Base-by-base conservation (phyloP, 176 grass and related monocot genomes). In the Oryza brachyantha region DNA sequence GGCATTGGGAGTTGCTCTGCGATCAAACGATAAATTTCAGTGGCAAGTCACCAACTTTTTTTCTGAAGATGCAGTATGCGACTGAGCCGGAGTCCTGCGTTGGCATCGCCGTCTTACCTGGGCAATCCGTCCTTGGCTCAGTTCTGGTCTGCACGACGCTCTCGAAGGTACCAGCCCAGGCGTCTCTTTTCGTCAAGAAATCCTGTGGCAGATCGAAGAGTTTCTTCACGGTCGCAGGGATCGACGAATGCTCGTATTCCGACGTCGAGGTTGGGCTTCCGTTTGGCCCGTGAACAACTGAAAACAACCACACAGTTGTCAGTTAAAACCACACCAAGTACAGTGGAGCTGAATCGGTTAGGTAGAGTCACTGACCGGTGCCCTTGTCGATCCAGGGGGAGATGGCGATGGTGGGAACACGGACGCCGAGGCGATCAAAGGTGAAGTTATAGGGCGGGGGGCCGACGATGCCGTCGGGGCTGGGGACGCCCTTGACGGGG, bases 121-220 rank as follows among this genome's bases (percentile, higher is more conserved):
- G 96, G 46, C 96, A 99, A 46, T 99, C 96, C 19, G 92, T 95
- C 48, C 96, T 78, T 0, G 92, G 92, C 61, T 91, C 81, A 0
- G 85, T 93, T 58, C 90, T 84, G 4, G n/a, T 68, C 37, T 81
- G 83, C 73, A 91, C 79, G 19, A 99, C 84, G 19, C 90, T 76
- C 66, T 99, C 96, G 38, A 99, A 99, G 0, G 90, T 99, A 13
- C 96, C 96, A 0, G 96, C 96, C 96, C 96, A 99, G 1, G 86
- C 92, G 52, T 99, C 96, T 22, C 96, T 83, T 38, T 88, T 93
- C 0, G 96, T 99, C 13, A 99, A 36, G 77, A 90, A 99, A 2
- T 80, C 80, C 1, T 93, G 90, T 3, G 92, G 90, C 48, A 99
- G 86, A n/a, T 91, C 45, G 27, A 99, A 93, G 35, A 99, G 7